These are phyloP conservation scores for Chlamydomonas asymmetrica DNA, from an alignment of 139 green algal genomes.

Conservation along the genomic window DNA sequence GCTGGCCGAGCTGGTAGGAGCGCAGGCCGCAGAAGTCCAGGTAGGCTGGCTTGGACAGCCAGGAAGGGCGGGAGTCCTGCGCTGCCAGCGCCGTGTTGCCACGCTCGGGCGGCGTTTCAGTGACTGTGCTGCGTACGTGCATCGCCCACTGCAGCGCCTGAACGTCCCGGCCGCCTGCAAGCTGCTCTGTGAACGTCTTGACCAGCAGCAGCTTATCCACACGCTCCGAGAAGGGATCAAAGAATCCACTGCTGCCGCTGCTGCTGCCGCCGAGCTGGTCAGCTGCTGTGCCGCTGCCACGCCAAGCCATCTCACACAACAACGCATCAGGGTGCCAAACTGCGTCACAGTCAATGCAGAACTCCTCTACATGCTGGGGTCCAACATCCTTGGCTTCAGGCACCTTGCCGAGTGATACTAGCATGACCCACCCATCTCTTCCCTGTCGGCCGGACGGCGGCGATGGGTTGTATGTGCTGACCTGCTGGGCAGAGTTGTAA, in stretches of 20 bases:
- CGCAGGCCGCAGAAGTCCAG: constrained; percentile 20
- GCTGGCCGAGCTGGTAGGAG: constrained; percentile 23
- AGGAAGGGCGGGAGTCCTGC: no score
- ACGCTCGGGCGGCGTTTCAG: constrained; percentile 5
- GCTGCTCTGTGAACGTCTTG: constrained; percentile 36
- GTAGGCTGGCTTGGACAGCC: constrained; percentile 37
- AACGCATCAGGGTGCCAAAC: constrained; percentile 53
- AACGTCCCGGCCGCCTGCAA: no score
- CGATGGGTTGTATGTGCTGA: not conserved
- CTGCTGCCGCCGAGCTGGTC: no score
- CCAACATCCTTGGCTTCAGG: constrained; percentile 17
- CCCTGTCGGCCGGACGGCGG: not conserved
- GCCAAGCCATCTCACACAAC: constrained; percentile 37
- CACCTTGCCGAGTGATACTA: not conserved
- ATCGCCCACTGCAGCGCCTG: constrained; percentile 42
- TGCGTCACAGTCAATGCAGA: constrained; percentile 8
- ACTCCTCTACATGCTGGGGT: constrained; percentile 33
- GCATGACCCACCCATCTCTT: not conserved
- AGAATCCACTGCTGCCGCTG: no score
- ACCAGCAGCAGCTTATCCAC: not conserved
- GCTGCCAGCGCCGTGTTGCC: constrained; percentile 41
- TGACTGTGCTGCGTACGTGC: constrained; percentile 4
- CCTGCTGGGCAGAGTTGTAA: constrained; percentile 23
- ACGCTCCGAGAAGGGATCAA: constrained; percentile 51
- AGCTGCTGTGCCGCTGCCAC: constrained; percentile 22